Base-by-base conservation (phyloP, 495 filamentous ascomycete species). In the Penicillium riverlandense region DNA sequence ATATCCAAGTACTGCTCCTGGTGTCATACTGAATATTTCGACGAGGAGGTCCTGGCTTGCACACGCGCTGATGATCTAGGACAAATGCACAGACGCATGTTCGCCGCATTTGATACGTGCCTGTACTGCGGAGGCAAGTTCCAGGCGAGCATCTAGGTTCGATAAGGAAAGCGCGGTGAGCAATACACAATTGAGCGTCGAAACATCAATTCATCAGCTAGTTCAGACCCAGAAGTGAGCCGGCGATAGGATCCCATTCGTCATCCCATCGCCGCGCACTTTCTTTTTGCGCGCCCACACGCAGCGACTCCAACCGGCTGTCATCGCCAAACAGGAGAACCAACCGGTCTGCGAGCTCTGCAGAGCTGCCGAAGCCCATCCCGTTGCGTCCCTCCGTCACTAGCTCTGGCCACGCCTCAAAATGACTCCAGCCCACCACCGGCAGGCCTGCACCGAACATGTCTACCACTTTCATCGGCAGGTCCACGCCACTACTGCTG, bases 401-500 rank as follows among this genome's bases (percentile, higher is more conserved):
- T 41, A 96, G 64, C 66, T 96, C 90, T 13, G 78, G 75, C 78
- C 91, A 95, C 40, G 88, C 88, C 59, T 88, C 79, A 53, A 90
- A 96, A 7, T 73, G 75, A 14, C 68, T 73, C 77, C 89, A 96
- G 14, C 89, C 92, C 2, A 82, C 84, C 4, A 99, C 94, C 0
- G 92, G 92, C 40, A 99, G 64, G 0, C 92, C 92, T 1, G 88
- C 84, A 0, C 92, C 92, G 57, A 97, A 96, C 87, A 99, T 92
- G 55, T 99, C 92, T 6, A 99, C 90, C 7, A 99, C 90, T 66
- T 99, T 99, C 92, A 99, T 99, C 1, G 92, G 92, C 15, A 99
- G 66, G 66, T 99, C 92, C 1, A 99, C 88, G 3, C 92, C 92
- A 36, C 88, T 95, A 52, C 84, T 90, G 50, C 87, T 94, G 42